Conservation (phyloP, 495 filamentous ascomycete genomes). For the Baudoinia panamericana region DNA sequence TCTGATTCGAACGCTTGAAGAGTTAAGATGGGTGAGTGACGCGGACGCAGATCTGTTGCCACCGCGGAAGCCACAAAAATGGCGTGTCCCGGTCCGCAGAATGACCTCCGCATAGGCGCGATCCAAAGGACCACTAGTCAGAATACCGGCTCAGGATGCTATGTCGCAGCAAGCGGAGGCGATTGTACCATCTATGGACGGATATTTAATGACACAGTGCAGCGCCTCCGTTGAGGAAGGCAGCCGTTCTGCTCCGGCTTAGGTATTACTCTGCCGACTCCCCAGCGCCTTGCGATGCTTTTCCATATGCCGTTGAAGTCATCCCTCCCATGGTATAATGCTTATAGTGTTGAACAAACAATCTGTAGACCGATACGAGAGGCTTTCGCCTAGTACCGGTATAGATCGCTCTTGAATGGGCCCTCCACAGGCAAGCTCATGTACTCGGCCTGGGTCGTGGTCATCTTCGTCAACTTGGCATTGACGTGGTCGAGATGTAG, state of each 20-base stretch:
- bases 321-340: conserved; percentile 1
- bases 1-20: too few relatives aligned
- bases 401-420: conserved; percentile 84
- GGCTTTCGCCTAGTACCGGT: conserved; percentile 20
- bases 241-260: background rate
- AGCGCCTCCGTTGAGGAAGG: conserved; percentile 5
- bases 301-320: conserved; percentile 4
- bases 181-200: too few relatives aligned
- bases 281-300: conserved; percentile 6
- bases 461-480: conserved; percentile 77
- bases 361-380: background rate
- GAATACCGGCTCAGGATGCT: too few relatives aligned
- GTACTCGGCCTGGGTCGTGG: conserved; percentile 82
- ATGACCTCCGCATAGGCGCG: too few relatives aligned
- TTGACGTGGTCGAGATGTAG: conserved; percentile 92
- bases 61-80: too few relatives aligned
- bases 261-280: background rate
- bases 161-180: too few relatives aligned
- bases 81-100: too few relatives aligned
- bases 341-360: conserved; percentile 1
- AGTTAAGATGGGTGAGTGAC: too few relatives aligned
- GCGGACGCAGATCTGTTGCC: too few relatives aligned
- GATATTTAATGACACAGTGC: too few relatives aligned
- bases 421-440: conserved; percentile 70
- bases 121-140: too few relatives aligned